These are phyloP conservation scores for Nemania diffusa DNA, from an alignment of 2,329 filamentous ascomycete species.

Conservation along the genomic window DNA sequence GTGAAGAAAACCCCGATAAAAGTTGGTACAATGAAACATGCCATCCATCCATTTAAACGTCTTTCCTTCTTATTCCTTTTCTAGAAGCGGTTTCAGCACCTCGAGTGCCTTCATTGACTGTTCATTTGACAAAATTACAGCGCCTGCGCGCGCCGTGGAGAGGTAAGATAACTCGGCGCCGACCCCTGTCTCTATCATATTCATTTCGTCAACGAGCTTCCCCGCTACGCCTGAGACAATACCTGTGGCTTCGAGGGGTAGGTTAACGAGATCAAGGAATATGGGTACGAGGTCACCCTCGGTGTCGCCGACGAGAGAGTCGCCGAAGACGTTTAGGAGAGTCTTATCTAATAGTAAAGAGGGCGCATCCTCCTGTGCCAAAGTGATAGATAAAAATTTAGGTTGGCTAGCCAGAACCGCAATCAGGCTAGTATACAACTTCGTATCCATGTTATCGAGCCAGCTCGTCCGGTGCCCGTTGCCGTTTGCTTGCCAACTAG, in stretches of 20 bases:
- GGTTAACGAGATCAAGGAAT: conserved; percentile 81
- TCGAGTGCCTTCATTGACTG: conserved; percentile 79
- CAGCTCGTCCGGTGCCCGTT: conserved; percentile 56
- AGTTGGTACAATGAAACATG: conserved; percentile 27
- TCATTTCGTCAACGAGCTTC: conserved; percentile 78
- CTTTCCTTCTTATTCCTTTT: conserved; percentile 44
- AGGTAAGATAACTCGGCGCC: conserved; percentile 87
- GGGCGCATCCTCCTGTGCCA: conserved; percentile 78
- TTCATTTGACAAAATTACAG: conserved; percentile 83
- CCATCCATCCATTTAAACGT: neutral
- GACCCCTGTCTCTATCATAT: conserved; percentile 54
- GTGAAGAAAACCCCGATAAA: neutral
- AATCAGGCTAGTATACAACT: conserved; percentile 71
- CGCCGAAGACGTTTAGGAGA: conserved; percentile 73
- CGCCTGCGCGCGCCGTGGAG: conserved; percentile 87
- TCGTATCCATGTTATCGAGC: conserved; percentile 70
- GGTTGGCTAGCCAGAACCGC: conserved; percentile 70
- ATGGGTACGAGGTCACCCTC: conserved; percentile 83
- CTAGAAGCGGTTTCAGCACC: conserved; percentile 68
- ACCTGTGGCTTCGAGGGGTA: conserved; percentile 89
- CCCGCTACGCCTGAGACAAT: conserved; percentile 96
- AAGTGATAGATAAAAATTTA: conserved; percentile 77
- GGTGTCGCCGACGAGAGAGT: conserved; percentile 79
- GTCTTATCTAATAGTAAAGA: conserved; percentile 77
- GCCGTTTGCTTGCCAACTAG: conserved; percentile 53